These are phyloP conservation scores for Thamnidium elegans DNA, from an alignment of 192 early-diverging fungal genomes.

Conservation along the genomic window DNA sequence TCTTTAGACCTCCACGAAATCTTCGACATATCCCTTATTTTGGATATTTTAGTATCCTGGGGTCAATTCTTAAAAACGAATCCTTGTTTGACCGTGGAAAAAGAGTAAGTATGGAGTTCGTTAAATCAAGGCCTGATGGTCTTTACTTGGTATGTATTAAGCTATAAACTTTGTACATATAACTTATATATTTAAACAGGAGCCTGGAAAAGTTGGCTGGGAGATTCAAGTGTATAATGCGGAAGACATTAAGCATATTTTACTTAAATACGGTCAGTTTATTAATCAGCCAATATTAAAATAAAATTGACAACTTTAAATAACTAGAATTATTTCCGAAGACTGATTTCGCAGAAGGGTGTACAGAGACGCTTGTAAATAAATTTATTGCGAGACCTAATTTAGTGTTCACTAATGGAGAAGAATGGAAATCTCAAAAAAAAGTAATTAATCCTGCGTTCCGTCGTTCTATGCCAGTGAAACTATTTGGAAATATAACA, in stretches of 20 bases:
- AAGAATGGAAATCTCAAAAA: too few relatives aligned
- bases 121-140: neutral
- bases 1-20: neutral
- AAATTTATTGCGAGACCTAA: too few relatives aligned
- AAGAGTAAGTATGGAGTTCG: neutral
- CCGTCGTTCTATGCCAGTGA: slow-evolving; percentile 22
- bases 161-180: neutral
- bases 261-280: neutral
- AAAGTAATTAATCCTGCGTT: slow-evolving; percentile 27
- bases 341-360: neutral
- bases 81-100: too few relatives aligned
- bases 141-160: neutral
- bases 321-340: slow-evolving; percentile 8
- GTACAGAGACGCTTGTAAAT: too few relatives aligned
- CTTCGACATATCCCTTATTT: slow-evolving; percentile 3
- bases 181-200: neutral
- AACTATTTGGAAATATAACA: slow-evolving; percentile 12
- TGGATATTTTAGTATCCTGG: neutral
- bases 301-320: neutral
- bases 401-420: too few relatives aligned
- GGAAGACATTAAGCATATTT: neutral
- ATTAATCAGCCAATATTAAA: neutral
- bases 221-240: neutral
- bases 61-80: neutral
- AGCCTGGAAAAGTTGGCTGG: slow-evolving; percentile 1